Conservation (phyloP, 176 grass and related monocot genomes). For the Pontederia paniculata region DNA sequence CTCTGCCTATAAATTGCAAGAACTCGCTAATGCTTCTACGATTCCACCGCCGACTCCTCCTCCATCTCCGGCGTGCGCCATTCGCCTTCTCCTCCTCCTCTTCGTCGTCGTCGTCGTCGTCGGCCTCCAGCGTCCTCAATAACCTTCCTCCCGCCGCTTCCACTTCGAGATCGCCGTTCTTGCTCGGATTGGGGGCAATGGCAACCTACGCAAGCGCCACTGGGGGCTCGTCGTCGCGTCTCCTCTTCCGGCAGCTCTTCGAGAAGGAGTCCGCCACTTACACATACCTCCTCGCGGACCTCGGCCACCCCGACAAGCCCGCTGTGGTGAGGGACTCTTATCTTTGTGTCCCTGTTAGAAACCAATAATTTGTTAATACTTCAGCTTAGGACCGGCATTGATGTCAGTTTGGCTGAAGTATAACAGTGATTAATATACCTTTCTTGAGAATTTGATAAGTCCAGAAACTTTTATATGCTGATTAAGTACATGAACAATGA, state of each 20-base stretch:
- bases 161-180: neutral
- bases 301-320: constrained; percentile 59
- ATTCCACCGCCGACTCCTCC: neutral
- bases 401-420: too few relatives aligned
- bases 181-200: constrained; percentile 27
- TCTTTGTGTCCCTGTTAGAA: neutral
- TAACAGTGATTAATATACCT: too few relatives aligned
- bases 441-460: too few relatives aligned
- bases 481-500: too few relatives aligned
- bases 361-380: too few relatives aligned
- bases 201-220: constrained; percentile 25
- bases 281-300: constrained; percentile 92
- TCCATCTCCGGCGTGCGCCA: neutral
- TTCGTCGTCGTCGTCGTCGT: neutral
- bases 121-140: neutral
- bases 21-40: neutral
- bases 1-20: too few relatives aligned
- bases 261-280: constrained; percentile 93
- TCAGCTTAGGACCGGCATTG: too few relatives aligned
- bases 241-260: constrained; percentile 86
- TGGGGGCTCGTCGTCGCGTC: constrained; percentile 23
- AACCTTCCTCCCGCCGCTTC: neutral
- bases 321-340: constrained; percentile 48
- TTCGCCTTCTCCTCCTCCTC: constrained; percentile 1
- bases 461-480: too few relatives aligned